Evolutionary conservation across 192 early-diverging fungal species (phyloP), one percentile per base, ranked within the genome.

Genomic region (Entophlyctis helioformis): DNA sequence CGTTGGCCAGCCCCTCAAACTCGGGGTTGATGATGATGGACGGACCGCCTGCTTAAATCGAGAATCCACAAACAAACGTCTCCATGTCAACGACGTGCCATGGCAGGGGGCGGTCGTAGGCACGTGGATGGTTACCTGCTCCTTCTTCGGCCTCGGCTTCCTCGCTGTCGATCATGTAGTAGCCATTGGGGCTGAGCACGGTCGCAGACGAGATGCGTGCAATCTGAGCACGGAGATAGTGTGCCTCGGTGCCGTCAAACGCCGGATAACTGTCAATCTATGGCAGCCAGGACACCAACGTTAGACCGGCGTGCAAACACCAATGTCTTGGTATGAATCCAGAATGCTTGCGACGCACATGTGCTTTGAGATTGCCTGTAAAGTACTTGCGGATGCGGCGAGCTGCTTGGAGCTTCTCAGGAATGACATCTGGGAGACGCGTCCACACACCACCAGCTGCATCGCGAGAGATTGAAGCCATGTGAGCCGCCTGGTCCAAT

Each of bases 201-300:
- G 73, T 78, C 4, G 62, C 62, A 2, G 70, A 60, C 9, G 67
- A 60, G 16, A 78, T 78, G 16, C 76, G 50, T 13, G 76, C 76
- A 54, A 78, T 78, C 40, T 78, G 76, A 46, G 71, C 71, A 16
- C 76, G 64, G 22, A 78, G 59, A 44, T 77, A 78, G 22, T 78
- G 72, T 6, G 76, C 76, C 52, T 78, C 76, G 39, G 47, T 68
- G 0, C 58, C 69, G 25, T 63, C 53, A 46, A 78, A 77, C 19
- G 65, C 51, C 12, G 76, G 76, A 42, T 75, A 78, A 23, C 58
- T 63, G 11, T 54, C 47, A 46, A 77, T 65, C 69, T 77, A 22
- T 24, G n/a, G 31, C 7, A 11, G 29, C 6, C 29, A 31, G 29
- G n/a, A n/a, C n/a, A n/a, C n/a, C n/a, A n/a, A n/a, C n/a, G n/a